These are phyloP conservation scores for Fusarium neocosmosporiellum DNA, from an alignment of 2,329 filamentous ascomycete genomes.

Conservation along the genomic window DNA sequence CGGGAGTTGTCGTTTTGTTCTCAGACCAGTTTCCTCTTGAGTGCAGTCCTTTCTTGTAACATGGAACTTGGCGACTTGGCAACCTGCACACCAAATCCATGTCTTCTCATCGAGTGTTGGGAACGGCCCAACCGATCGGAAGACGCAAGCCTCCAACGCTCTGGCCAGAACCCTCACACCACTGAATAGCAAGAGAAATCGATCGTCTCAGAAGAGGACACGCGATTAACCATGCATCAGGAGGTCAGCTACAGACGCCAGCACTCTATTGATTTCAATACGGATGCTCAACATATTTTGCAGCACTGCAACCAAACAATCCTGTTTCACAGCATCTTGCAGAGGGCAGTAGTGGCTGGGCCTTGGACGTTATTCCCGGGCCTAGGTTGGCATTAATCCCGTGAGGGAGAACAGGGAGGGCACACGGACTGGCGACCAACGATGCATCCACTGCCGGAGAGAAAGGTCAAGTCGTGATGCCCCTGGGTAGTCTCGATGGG, in stretches of 20 bases:
- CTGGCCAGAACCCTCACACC: slow-evolving; percentile 3
- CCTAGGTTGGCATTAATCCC: neutral
- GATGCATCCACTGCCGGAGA: slow-evolving; percentile 7
- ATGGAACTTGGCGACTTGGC: neutral
- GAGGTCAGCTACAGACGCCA: neutral
- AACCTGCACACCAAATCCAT: neutral
- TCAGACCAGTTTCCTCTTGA: neutral
- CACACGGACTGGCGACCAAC: neutral
- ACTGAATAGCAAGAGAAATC: neutral
- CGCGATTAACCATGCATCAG: neutral
- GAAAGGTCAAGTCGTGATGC: neutral
- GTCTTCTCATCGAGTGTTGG: neutral
- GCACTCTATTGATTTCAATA: neutral
- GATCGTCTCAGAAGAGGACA: neutral
- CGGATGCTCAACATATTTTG: neutral
- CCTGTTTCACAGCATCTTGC: neutral
- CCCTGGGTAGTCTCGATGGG: neutral
- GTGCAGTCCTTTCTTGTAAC: neutral
- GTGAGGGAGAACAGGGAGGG: neutral
- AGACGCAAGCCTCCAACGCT: neutral
- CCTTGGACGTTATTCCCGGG: neutral
- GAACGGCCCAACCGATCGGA: neutral
- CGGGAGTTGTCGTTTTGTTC: neutral
- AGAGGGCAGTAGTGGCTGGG: neutral
- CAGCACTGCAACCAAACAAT: neutral